A percentile compares a stretch with the other conserved stretches of the same genome.
phyloP scores from a whole-genome alignment of 2,329 filamentous ascomycete genomes.

The Microdochium nivale region DNA sequence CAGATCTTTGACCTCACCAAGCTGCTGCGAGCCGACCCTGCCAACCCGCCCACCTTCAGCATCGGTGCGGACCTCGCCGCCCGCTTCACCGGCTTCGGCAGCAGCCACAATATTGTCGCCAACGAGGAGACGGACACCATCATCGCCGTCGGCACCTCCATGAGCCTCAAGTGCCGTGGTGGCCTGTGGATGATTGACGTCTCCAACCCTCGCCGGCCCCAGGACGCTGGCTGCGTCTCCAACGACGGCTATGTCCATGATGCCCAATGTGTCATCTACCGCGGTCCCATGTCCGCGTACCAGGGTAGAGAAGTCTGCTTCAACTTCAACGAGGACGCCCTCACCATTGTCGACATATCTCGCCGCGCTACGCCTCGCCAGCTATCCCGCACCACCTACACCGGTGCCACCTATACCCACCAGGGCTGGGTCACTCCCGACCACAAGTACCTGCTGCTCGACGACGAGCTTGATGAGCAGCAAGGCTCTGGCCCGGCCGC shows the following conservation, averaged over 20 bases:
- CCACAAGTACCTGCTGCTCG: conserved; percentile 37
- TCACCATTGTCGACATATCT: conserved; percentile 46
- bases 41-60: conserved; percentile 24
- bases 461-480: conserved; percentile 45
- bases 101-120: conserved; percentile 43
- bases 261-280: conserved; percentile 41
- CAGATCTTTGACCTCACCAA: conserved; percentile 57
- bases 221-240: conserved; percentile 41
- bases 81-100: conserved; percentile 25
- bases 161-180: conserved; percentile 31
- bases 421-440: conserved; percentile 46
- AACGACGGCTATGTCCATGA: conserved; percentile 53
- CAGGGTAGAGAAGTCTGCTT: conserved; percentile 45
- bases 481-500: conserved; percentile 27
- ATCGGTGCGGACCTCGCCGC: conserved; percentile 24
- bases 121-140: conserved; percentile 39
- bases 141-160: conserved; percentile 32
- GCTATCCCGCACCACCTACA: conserved; percentile 43
- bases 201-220: conserved; percentile 42
- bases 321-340: conserved; percentile 43
- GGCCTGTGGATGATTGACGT: conserved; percentile 52
- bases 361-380: conserved; percentile 37
- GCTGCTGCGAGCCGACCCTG: conserved; percentile 34
- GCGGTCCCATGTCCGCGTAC: conserved; percentile 39
- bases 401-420: conserved; percentile 48